Base-by-base conservation (phyloP, 2,329 filamentous ascomycete species). In the Pyrenophora tritici-repentis region DNA sequence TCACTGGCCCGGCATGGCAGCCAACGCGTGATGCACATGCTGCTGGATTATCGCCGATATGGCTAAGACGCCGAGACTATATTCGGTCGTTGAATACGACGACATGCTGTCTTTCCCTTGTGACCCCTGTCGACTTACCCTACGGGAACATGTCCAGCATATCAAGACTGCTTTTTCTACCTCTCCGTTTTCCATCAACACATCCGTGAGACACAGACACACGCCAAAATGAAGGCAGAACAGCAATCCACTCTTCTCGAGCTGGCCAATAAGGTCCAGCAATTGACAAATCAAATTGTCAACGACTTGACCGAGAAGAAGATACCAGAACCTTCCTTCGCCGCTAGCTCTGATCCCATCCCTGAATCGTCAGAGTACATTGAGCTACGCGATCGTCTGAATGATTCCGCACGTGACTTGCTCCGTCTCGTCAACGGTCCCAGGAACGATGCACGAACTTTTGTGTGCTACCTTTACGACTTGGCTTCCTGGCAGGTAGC, bases 381-480 rank as follows among this genome's bases (percentile, higher is more conserved):
- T 33, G 22, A 31, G 4, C 36, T 63, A n/a, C 54, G 55, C 13
- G 43, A 47, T 14, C 29, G 52, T 10, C 58, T 64, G 18, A 62
- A 59, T 24, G 58, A 61, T 38, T 37, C 46, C 9, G 54, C 58
- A 16, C 42, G 49, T 26, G 58, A 63, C 36, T 53, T 48, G 16
- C 53, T 64, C 40, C 75, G 62, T 17, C 55, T 62, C 9, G 57
- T 62, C 12, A 70, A 46, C 53, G 58, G 55, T 1, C 60, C 54
- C 6, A 51, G 52, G 22, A 55, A 50, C 36, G 46, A 54, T 35
- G 44, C 49, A 9, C 56, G 60, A 17, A 53, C 51, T 9, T 55
- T 61, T 14, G 42, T 58, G 10, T 58, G 54, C 29, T 55, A 54
- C 14, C 41, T 56, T 3, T 55, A 58, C 34, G 60, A 65, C 40